Evolutionary conservation across 2,329 filamentous ascomycete genomes (phyloP).

Genomic region (Cordyceps cicadae): DNA sequence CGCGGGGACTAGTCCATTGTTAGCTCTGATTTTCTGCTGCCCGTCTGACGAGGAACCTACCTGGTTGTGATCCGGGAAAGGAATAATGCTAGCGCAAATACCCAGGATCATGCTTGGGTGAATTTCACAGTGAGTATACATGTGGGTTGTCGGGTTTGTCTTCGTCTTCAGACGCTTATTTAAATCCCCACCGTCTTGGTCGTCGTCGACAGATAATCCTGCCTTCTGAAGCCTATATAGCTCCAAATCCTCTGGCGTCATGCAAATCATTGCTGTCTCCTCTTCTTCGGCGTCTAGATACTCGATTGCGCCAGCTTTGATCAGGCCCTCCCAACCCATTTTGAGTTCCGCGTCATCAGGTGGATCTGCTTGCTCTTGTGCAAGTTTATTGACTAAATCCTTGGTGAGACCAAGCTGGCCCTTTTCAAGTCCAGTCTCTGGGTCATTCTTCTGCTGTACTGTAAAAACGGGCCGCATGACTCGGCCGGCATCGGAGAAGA

Average conservation of each 20-base stretch:
- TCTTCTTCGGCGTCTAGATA: slow-evolving; percentile 98
- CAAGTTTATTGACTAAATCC: slow-evolving; percentile 63
- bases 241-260: slow-evolving; percentile 93
- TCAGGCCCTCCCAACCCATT: slow-evolving; percentile 83
- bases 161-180: slow-evolving; percentile 84
- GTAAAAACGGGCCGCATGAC: slow-evolving; percentile 92
- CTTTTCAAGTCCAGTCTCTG: slow-evolving; percentile 48
- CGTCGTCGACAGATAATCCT: slow-evolving; percentile 55
- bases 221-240: slow-evolving; percentile 62
- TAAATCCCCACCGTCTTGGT: slow-evolving; percentile 51
- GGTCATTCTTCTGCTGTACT: slow-evolving; percentile 77
- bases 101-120: slow-evolving; percentile 98
- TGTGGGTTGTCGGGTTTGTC: slow-evolving; percentile 78
- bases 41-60: slow-evolving; percentile 32
- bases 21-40: slow-evolving; percentile 23
- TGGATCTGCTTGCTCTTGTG: slow-evolving; percentile 65
- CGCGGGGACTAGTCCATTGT: slow-evolving; percentile 64
- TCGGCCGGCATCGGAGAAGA: slow-evolving; percentile 93
- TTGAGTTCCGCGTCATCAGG: slow-evolving; percentile 52
- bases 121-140: slow-evolving; percentile 97
- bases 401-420: slow-evolving; percentile 77
- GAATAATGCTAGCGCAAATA: slow-evolving; percentile 98
- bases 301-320: slow-evolving; percentile 79
- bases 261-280: slow-evolving; percentile 97
- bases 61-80: slow-evolving; percentile 98